Percentiles rank a stretch among this genome's conserved stretches.
Conservation (phyloP, 371 early-diverging fungal genomes). For the Mortierella sp. region DNA sequence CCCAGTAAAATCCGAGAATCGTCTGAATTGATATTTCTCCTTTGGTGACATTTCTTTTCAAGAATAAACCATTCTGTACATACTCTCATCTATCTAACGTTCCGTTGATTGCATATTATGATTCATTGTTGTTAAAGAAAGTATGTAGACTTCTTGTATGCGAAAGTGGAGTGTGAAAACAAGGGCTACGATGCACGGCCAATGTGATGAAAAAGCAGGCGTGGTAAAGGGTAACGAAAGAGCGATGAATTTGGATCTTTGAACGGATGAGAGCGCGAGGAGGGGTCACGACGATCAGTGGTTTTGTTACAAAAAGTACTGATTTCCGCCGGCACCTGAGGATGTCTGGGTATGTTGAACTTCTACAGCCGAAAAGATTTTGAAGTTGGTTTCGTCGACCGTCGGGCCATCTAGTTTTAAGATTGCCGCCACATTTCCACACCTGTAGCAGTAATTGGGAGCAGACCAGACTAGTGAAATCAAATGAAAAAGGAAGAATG, state of each 20-base stretch:
- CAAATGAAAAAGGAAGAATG: neutral
- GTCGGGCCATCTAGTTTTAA: conserved; percentile 94
- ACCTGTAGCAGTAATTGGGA: conserved; percentile 99
- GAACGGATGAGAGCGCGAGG: conserved; percentile 5
- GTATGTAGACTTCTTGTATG: neutral
- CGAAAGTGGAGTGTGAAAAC: neutral
- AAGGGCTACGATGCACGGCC: neutral
- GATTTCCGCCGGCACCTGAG: conserved; percentile 57
- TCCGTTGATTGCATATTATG: neutral
- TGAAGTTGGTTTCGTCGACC: conserved; percentile 89
- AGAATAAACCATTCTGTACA: neutral
- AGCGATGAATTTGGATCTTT: conserved; percentile 4
- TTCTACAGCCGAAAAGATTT: conserved; percentile 96
- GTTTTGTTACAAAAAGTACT: conserved; percentile 62
- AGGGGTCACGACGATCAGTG: conserved; percentile 9
- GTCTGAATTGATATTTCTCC: neutral
- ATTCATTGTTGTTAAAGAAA: neutral
- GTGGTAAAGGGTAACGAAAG: neutral
- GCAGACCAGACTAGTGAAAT: conserved; percentile 94
- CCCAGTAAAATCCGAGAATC: neutral
- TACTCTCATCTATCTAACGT: neutral
- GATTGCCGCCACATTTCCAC: conserved; percentile 99
- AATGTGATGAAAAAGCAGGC: neutral
- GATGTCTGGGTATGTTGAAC: conserved; percentile 80
- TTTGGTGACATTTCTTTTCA: neutral